Evolutionary conservation across 1,139 yeast species (phyloP).

Genomic region (Citeromyces siamensis): DNA sequence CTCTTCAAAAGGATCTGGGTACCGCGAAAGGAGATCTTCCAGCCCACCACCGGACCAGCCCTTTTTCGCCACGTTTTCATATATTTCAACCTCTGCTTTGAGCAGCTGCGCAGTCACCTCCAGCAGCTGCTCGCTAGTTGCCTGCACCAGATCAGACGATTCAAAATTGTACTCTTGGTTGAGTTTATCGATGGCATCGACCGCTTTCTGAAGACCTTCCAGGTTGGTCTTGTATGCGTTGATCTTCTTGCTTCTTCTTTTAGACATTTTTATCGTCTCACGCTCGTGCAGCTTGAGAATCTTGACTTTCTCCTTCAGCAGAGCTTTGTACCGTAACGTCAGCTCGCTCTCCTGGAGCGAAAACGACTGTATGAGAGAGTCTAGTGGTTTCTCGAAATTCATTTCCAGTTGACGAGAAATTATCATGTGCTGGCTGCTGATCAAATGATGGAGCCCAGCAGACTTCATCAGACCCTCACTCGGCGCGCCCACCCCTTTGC

Average conservation of each 20-base stretch:
- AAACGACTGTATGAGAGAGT: conserved; percentile 28
- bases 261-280: conserved; percentile 42
- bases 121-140: conserved; percentile 41
- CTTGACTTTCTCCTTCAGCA: conserved; percentile 36
- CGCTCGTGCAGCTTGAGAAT: conserved; percentile 41
- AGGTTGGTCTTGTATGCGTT: conserved; percentile 53
- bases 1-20: conserved; percentile 9
- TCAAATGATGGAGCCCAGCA: conserved; percentile 66
- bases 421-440: conserved; percentile 69
- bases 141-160: conserved; percentile 46
- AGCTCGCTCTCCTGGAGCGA: conserved; percentile 25
- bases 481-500: conserved; percentile 51
- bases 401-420: conserved; percentile 42
- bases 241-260: conserved; percentile 45
- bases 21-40: conserved; percentile 37
- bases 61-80: conserved; percentile 70
- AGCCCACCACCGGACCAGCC: conserved; percentile 86
- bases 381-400: conserved; percentile 46
- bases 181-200: conserved; percentile 67
- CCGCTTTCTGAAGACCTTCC: conserved; percentile 52
- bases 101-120: conserved; percentile 50
- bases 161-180: conserved; percentile 63
- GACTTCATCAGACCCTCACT: conserved; percentile 61
- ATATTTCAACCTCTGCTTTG: conserved; percentile 70
- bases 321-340: conserved; percentile 39